Conservation (phyloP, 306 rosid genomes). For the Castanopsis chinensis region DNA sequence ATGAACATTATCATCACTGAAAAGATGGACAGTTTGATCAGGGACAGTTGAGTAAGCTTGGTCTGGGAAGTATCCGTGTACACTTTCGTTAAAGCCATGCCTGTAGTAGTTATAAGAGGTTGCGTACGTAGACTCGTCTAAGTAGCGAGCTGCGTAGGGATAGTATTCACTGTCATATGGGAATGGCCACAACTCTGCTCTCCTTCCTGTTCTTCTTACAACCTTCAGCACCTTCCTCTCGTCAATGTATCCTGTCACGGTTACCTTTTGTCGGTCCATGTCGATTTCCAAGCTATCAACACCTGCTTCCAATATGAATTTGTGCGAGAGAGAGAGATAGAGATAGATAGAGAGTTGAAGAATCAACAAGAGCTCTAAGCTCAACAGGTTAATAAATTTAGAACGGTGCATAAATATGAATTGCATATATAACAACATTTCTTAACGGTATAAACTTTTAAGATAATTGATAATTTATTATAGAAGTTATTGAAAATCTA, state of each 20-base stretch:
- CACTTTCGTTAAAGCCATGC: slow-evolving; percentile 62
- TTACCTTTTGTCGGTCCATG: slow-evolving; percentile 71
- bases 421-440: too few relatives aligned
- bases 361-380: too few relatives aligned
- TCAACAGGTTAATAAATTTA: too few relatives aligned
- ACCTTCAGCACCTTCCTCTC: slow-evolving; percentile 51
- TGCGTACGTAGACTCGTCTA: slow-evolving; percentile 54
- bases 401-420: too few relatives aligned
- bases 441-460: too few relatives aligned
- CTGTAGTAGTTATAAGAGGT: slow-evolving; percentile 65
- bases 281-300: slow-evolving; percentile 73
- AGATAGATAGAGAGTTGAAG: background rate
- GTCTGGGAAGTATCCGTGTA: slow-evolving; percentile 65
- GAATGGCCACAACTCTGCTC: slow-evolving; percentile 79
- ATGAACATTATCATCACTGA: slow-evolving; percentile 76
- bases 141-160: slow-evolving; percentile 55
- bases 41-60: slow-evolving; percentile 49
- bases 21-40: slow-evolving; percentile 66
- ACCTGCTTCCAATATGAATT: slow-evolving; percentile 32
- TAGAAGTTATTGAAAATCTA: too few relatives aligned
- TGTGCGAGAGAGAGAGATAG: background rate
- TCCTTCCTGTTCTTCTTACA: slow-evolving; percentile 81
- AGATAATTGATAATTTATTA: too few relatives aligned
- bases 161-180: slow-evolving; percentile 70
- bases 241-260: slow-evolving; percentile 58